Base-by-base conservation (phyloP, 345 rosid species). In the Odontarrhena argentea region DNA sequence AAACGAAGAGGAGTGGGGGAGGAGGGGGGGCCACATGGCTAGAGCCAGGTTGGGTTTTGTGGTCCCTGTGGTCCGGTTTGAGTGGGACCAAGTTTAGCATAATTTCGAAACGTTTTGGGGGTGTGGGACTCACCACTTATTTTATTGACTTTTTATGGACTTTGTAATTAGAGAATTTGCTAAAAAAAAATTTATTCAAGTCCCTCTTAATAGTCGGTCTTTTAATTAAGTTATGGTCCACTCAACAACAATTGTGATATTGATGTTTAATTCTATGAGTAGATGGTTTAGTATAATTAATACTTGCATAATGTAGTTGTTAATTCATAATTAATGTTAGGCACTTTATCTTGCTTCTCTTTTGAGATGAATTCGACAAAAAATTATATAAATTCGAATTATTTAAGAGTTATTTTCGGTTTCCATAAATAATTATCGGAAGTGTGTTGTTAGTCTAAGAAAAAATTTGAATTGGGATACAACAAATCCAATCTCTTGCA, bases 31-130 rank as follows among this genome's bases (percentile, higher is more conserved):
- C 77, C 77, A 41, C 41, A 38, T 41, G 15, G 70, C 60, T 55
- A 80, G 81, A 67, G 86, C 75, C 80, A 71, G 71, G 55, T 71
- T 68, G 65, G 65, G 74, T 43, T 77, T 18, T 83, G 89, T 79
- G 86, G 85, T 76, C 77, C 76, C 36, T 32, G 36, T 32, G 69
- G 70, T 53, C 65, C 52, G 72, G 76, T 68, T 12, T 8, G 15
- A 41, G 70, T 63, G 75, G 80, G 74, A 58, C 70, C 58, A 10
- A 1, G 35, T 45, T 46, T 5, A 45, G 59, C 51, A 71, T 55
- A 18, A 47, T 35, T 44, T 45, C 36, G 57, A 71, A 63, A 55
- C 64, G 70, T 55, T 62, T 70, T 11, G 22, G 34, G 36, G 1
- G 36, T 32, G 36, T 60, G 68, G 68, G 77, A 14, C 72, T 67